Evolutionary conservation across 2,329 filamentous ascomycete species (phyloP), one percentile per base, ranked within the genome.

Genomic region (Achaetomium macrosporum): DNA sequence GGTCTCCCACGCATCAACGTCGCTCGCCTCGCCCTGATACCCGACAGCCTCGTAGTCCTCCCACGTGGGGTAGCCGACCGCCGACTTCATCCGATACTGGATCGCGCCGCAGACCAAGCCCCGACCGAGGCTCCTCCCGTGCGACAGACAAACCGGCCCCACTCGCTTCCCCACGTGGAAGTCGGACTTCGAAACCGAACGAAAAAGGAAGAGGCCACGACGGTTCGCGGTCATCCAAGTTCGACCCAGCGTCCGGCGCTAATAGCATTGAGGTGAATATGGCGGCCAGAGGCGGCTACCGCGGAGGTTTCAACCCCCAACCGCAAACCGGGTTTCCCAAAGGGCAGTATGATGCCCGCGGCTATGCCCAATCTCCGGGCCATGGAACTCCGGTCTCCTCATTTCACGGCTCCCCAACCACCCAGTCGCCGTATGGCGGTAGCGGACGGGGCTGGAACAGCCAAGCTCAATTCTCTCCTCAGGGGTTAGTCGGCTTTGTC

Each of bases 221-320:
- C 50, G 68, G 70, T 40, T 61, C 66, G 50, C 68, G 69, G 55
- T 70, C 71, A 53, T 65, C 69, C 43, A 67, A 68, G 19, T 64
- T 64, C 16, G 65, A 69, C 48, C 64, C 69, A 43, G 68, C 69
- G 42, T 75, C 76, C 16, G 75, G 74, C 16, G 71, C 74, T 11
- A 75, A 77, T 12, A 77, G 75, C 46, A 66, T 75, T 37, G 76
- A 80, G 60, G 74, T 77, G 53, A 76, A 75, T 31, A 75, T 78
- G 72, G 66, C 68, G 16, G 69, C 72, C 13, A 69, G 76, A 41
- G 70, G 71, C 30, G 67, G 68, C 37, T 71, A 70, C 51, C 72
- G 74, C 49, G 69, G 71, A 50, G 69, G 70, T n/a, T 71, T 73
- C 52, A 69, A 69, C 47, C 56, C 61, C 36, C 64, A 66, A 45